Base-by-base conservation (phyloP, 2,329 filamentous ascomycete species). In the Neopestalotiopsis rosae region DNA sequence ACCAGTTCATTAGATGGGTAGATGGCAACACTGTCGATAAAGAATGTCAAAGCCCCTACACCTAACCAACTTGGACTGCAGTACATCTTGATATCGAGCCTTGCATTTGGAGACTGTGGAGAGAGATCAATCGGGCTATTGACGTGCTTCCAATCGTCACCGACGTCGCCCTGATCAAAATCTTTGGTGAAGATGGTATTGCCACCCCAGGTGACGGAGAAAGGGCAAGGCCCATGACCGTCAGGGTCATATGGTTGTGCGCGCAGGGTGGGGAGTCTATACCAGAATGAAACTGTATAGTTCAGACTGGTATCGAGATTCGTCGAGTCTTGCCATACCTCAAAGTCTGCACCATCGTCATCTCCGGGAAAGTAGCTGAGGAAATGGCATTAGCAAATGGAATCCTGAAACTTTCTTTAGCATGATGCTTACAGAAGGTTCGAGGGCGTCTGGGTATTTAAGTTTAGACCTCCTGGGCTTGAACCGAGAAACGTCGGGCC, bases 231-330 rank as follows among this genome's bases (percentile, higher is more conserved):
- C 17, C 57, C 57, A 13, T 14, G 57, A 32, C 57, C 57, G 3
- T 32, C 57, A 5, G 57, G 57, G 20, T 59, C 7, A 28, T 59
- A 59, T 59, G 57, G 57, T 32, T 1, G 6, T 59, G 57, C 3
- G 57, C n/a, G 7, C 1, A 59, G 57, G 12, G 24, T 17, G 57
- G 9, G 30, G 28, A 59, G 20, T 32, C 30, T 14, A 28, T 59
- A 59, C 57, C 57, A 59, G 6, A 59, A 59, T n/a, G 57, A 59
- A 32, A 59, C 57, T 32, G 57, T 59, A 32, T 59, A 59, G 57
- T 59, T 59, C 12, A 28, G 57, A 34, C 20, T n/a, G 4, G 30
- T 17, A 17, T 59, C 30, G 28, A 59, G 4, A 32, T 32, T 59
- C 2, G 57, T 59, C 57, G 57, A 59, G 57, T 59, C 57, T 28